phyloP scores from a whole-genome alignment of 495 filamentous ascomycete genomes.

The Hypoxylon perforatum region DNA sequence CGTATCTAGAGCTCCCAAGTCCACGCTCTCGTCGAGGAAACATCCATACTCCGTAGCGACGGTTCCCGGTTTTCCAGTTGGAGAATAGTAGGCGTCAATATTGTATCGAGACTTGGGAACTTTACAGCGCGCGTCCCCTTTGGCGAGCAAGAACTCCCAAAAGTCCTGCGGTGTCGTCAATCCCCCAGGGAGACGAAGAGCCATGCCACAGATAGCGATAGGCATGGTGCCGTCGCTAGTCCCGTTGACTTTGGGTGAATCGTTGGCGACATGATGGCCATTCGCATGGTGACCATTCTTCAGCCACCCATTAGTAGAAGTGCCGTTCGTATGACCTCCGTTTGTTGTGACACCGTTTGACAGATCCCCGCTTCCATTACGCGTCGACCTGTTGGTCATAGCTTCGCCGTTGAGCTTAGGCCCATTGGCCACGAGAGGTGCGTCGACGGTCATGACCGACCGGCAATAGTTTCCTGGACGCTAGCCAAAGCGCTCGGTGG shows the following conservation, averaged over 20 bases:
- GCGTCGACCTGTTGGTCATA: slow-evolving; percentile 1
- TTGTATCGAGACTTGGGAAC: slow-evolving; percentile 56
- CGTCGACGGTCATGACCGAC: not conserved
- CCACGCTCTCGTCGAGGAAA: slow-evolving; percentile 44
- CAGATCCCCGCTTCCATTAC: slow-evolving; percentile 13
- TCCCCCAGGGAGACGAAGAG: slow-evolving; percentile 50
- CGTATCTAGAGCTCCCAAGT: slow-evolving; percentile 44
- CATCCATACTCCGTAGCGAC: slow-evolving; percentile 28
- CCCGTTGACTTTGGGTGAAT: not conserved
- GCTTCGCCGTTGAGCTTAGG: slow-evolving; percentile 1
- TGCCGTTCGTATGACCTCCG: slow-evolving; percentile 4
- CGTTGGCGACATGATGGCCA: not conserved
- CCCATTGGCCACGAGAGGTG: not conserved
- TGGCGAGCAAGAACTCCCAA: slow-evolving; percentile 50
- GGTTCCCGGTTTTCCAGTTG: slow-evolving; percentile 16
- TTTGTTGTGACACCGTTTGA: slow-evolving; percentile 5
- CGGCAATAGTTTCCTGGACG: slow-evolving; percentile 1
- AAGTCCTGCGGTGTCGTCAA: slow-evolving; percentile 39
- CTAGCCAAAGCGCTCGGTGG: not conserved
- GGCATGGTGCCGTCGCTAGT: slow-evolving; percentile 15
- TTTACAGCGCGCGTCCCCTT: slow-evolving; percentile 25
- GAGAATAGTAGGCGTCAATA: slow-evolving; percentile 45
- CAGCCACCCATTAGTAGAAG: not conserved
- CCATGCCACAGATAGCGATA: slow-evolving; percentile 50
- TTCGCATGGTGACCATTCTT: slow-evolving; percentile 19